phyloP scores from a whole-genome alignment of 2,329 filamentous ascomycete genomes.

The Chaetomium sp. region DNA sequence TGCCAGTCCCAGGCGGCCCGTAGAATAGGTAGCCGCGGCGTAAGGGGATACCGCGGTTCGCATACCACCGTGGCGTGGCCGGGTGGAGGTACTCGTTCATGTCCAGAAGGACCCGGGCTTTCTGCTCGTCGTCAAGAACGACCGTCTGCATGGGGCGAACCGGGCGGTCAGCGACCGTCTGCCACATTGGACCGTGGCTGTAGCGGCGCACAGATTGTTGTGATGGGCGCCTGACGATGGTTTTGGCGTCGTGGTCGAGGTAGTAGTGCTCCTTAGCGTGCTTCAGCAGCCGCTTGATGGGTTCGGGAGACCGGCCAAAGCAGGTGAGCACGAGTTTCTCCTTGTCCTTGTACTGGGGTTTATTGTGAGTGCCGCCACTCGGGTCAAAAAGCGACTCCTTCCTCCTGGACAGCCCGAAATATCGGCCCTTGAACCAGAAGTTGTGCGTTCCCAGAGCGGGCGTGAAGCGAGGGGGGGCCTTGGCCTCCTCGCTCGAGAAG shows the following conservation, averaged over 20 bases:
- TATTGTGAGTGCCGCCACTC: slow-evolving; percentile 26
- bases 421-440: slow-evolving; percentile 49
- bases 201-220: slow-evolving; percentile 41
- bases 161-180: slow-evolving; percentile 54
- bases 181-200: slow-evolving; percentile 43
- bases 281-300: slow-evolving; percentile 50
- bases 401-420: slow-evolving; percentile 43
- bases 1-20: slow-evolving; percentile 68
- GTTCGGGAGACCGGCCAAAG: slow-evolving; percentile 45
- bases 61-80: slow-evolving; percentile 64
- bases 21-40: slow-evolving; percentile 72
- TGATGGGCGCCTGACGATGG: slow-evolving; percentile 49
- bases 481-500: slow-evolving; percentile 52
- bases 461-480: slow-evolving; percentile 46
- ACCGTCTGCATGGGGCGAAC: slow-evolving; percentile 69
- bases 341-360: slow-evolving; percentile 40
- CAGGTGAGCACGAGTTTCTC: slow-evolving; percentile 50
- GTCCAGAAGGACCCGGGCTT: slow-evolving; percentile 59
- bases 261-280: slow-evolving; percentile 49
- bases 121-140: slow-evolving; percentile 61
- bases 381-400: slow-evolving; percentile 38
- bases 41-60: slow-evolving; percentile 67
- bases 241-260: slow-evolving; percentile 48
- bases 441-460: slow-evolving; percentile 47
- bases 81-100: slow-evolving; percentile 75